Evolutionary conservation across 176 grass and related monocot genomes (phyloP).

Genomic region (Luzula sylvatica): DNA sequence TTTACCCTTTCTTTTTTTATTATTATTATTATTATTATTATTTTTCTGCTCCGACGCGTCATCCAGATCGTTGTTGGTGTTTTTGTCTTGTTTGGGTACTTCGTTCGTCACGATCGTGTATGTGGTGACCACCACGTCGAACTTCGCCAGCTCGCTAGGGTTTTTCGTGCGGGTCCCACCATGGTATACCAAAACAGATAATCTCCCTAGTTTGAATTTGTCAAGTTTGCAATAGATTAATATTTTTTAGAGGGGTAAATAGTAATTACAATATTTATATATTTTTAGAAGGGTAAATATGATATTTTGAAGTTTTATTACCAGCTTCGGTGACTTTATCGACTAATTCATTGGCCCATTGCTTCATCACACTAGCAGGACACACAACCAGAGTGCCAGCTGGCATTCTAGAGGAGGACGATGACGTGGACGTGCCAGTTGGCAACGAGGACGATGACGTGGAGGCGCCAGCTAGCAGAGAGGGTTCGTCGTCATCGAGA

Average conservation of each 20-base stretch:
- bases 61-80: slow-evolving; percentile 31
- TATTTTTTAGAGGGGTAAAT: no score
- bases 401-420: slow-evolving; percentile 32
- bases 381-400: slow-evolving; percentile 88
- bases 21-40: slow-evolving; percentile 46
- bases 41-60: slow-evolving; percentile 44
- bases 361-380: slow-evolving; percentile 71
- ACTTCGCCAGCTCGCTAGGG: slow-evolving; percentile 58
- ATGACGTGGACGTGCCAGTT: slow-evolving; percentile 2
- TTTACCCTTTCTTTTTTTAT: slow-evolving; percentile 51
- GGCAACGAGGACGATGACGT: not conserved
- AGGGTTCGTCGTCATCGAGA: slow-evolving; percentile 64
- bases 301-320: no score
- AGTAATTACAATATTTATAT: no score
- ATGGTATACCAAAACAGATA: slow-evolving; percentile 69
- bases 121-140: slow-evolving; percentile 86
- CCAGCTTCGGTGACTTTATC: slow-evolving; percentile 58
- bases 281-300: no score
- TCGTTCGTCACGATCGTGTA: slow-evolving; percentile 93
- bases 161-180: slow-evolving; percentile 73
- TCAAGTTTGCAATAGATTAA: no score
- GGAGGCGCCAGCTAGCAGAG: not conserved
- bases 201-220: no score
- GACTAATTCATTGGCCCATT: slow-evolving; percentile 81
- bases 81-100: slow-evolving; percentile 57